Conservation (phyloP, 352 stramenopile species). For the Pythium dissimile region DNA sequence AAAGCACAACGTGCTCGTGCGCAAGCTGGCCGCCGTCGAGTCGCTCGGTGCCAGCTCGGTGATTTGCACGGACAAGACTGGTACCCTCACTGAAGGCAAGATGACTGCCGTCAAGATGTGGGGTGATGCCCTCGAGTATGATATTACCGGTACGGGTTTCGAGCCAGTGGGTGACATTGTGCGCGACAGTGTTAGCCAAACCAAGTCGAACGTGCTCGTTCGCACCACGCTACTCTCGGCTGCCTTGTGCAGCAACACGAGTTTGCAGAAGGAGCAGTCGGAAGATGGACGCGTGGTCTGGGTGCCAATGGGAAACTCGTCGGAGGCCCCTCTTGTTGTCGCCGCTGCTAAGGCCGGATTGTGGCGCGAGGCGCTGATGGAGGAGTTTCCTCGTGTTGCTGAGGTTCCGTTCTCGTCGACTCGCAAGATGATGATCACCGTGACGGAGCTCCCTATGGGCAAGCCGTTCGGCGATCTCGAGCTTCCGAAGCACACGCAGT, state of each 20-base stretch:
- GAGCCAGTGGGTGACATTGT: slow-evolving; percentile 55
- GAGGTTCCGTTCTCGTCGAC: slow-evolving; percentile 94
- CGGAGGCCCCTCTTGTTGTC: slow-evolving; percentile 60
- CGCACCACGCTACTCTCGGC: slow-evolving; percentile 51
- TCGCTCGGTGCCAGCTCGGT: slow-evolving; percentile 90
- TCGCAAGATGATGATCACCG: slow-evolving; percentile 92
- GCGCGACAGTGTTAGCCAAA: slow-evolving; percentile 36
- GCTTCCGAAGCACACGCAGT: slow-evolving; percentile 37
- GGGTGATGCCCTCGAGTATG: slow-evolving; percentile 47
- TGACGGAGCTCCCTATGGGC: slow-evolving; percentile 42
- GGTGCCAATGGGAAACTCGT: slow-evolving; percentile 69
- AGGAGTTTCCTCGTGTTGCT: slow-evolving; percentile 57
- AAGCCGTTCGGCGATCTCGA: slow-evolving; percentile 34
- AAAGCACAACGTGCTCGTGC: slow-evolving; percentile 81
- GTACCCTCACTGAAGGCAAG: slow-evolving; percentile 88
- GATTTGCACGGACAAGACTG: slow-evolving; percentile 93
- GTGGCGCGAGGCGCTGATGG: slow-evolving; percentile 41
- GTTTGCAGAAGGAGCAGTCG: slow-evolving; percentile 44
- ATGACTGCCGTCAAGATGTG: slow-evolving; percentile 81
- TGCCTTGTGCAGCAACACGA: slow-evolving; percentile 69
- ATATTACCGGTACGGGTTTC: slow-evolving; percentile 52
- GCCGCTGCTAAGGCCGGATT: slow-evolving; percentile 61
- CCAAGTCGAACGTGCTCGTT: slow-evolving; percentile 34
- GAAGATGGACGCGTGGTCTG: slow-evolving; percentile 36
- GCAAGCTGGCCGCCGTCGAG: slow-evolving; percentile 76